Conservation (phyloP, 208 protist species). For the Leishmania major region DNA sequence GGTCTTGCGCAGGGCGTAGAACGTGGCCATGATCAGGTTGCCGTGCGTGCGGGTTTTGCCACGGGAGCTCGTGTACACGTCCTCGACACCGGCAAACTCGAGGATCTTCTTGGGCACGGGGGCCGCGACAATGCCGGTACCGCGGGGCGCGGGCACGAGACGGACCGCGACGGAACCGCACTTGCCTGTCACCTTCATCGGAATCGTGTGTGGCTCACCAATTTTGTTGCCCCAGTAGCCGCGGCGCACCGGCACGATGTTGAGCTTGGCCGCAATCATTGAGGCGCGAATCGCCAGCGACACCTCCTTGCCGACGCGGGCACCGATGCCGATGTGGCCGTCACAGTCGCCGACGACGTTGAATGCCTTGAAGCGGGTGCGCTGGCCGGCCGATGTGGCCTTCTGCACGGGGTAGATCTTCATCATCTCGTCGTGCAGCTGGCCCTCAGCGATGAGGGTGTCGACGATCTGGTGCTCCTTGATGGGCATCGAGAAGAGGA, state of each 20-base stretch:
- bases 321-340: constrained; percentile 99
- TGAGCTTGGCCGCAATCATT: constrained; percentile 98
- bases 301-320: constrained; percentile 99
- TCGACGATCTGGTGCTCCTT: constrained; percentile 99
- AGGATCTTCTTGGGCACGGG: constrained; percentile 98
- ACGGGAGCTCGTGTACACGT: constrained; percentile 98
- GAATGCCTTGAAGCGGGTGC: constrained; percentile 99
- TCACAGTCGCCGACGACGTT: constrained; percentile 98
- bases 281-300: constrained; percentile 99
- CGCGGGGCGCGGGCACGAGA: constrained; percentile 99
- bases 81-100: constrained; percentile 97
- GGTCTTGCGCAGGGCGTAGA: constrained; percentile 96
- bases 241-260: constrained; percentile 97
- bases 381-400: constrained; percentile 99
- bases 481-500: constrained; percentile 99
- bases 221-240: constrained; percentile 99
- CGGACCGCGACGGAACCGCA: constrained; percentile 98
- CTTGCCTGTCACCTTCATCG: constrained; percentile 99
- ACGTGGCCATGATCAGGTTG: constrained; percentile 99
- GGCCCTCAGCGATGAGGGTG: constrained; percentile 92
- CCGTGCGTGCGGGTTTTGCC: constrained; percentile 98
- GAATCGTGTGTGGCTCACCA: constrained; percentile 99
- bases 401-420: constrained; percentile 99
- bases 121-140: constrained; percentile 99
- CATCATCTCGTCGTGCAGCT: constrained; percentile 96